A percentile compares a stretch with the other conserved stretches of the same genome.
phyloP scores from a whole-genome alignment of 257 asterid species.

The Rauvolfia tetraphylla region DNA sequence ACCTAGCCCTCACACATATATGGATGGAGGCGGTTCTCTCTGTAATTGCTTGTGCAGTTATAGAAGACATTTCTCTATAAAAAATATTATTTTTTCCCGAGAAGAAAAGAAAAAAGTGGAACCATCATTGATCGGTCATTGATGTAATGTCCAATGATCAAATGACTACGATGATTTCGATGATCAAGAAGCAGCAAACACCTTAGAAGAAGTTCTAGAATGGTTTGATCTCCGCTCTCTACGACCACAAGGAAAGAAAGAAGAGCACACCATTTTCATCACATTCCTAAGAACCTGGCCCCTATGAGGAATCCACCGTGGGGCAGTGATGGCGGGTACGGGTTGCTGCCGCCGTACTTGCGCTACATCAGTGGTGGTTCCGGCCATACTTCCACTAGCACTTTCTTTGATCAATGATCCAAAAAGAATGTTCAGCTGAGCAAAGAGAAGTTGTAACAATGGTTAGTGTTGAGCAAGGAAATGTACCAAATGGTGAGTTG shows the following conservation, averaged over 20 bases:
- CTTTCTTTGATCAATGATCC: too few relatives aligned
- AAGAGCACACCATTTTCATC: neutral
- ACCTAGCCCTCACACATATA: too few relatives aligned
- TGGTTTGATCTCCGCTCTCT: neutral
- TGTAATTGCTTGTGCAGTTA: too few relatives aligned
- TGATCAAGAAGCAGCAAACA: neutral
- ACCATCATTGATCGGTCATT: neutral
- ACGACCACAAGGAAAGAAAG: neutral
- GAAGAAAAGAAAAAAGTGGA: too few relatives aligned
- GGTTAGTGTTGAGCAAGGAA: too few relatives aligned
- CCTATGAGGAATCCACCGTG: conserved; percentile 8
- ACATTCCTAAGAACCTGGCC: conserved; percentile 13
- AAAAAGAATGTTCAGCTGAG: neutral
- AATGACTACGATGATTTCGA: neutral
- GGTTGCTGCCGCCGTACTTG: neutral
- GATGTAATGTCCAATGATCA: neutral
- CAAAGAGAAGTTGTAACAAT: neutral
- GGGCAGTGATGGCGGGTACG: neutral
- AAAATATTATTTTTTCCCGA: too few relatives aligned
- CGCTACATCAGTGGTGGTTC: neutral
- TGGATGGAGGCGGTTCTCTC: too few relatives aligned
- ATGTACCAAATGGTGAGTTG: neutral
- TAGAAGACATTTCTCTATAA: too few relatives aligned
- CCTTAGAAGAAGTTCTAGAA: conserved; percentile 1
- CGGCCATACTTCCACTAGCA: neutral